phyloP scores from a whole-genome alignment of 176 grass and related monocot genomes.

The Olyra latifolia region DNA sequence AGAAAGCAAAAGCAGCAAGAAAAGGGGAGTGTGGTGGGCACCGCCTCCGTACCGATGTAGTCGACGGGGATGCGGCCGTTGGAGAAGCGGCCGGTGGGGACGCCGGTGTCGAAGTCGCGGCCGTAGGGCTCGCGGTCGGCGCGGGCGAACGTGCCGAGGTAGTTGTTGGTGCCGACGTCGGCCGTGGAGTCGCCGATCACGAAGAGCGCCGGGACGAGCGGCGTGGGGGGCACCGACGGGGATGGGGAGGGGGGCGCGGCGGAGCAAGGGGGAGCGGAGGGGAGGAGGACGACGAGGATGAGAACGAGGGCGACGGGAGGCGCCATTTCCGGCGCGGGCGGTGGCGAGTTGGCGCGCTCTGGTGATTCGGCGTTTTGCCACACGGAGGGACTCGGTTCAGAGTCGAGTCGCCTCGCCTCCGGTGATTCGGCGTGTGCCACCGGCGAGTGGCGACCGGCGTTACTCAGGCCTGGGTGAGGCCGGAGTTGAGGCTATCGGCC shows the following conservation, averaged over 20 bases:
- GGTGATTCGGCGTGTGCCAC: neutral
- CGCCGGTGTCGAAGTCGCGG: constrained; percentile 74
- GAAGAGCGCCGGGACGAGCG: constrained; percentile 69
- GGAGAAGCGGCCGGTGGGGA: constrained; percentile 80
- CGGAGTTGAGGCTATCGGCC: too few relatives aligned
- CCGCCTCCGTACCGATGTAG: constrained; percentile 62
- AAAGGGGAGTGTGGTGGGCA: neutral
- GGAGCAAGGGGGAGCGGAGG: constrained; percentile 4
- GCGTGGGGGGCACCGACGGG: neutral
- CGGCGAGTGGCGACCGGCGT: neutral
- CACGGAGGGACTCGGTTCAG: neutral
- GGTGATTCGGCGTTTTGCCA: constrained; percentile 15
- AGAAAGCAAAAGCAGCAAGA: neutral
- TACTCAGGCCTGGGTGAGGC: too few relatives aligned
- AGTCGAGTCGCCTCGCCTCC: neutral
- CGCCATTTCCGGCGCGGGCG: constrained; percentile 35
- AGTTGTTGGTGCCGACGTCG: constrained; percentile 88
- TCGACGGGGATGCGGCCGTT: constrained; percentile 83
- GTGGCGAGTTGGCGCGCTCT: constrained; percentile 32
- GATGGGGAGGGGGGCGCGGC: neutral
- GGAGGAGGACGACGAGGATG: neutral
- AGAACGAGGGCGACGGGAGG: neutral
- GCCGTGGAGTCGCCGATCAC: constrained; percentile 80
- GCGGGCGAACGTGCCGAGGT: constrained; percentile 70
- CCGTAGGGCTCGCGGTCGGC: constrained; percentile 66